Evolutionary conservation across 129 eudicot genomes (phyloP), one percentile per base, ranked within the genome.

Genomic region (Artemisia annua): DNA sequence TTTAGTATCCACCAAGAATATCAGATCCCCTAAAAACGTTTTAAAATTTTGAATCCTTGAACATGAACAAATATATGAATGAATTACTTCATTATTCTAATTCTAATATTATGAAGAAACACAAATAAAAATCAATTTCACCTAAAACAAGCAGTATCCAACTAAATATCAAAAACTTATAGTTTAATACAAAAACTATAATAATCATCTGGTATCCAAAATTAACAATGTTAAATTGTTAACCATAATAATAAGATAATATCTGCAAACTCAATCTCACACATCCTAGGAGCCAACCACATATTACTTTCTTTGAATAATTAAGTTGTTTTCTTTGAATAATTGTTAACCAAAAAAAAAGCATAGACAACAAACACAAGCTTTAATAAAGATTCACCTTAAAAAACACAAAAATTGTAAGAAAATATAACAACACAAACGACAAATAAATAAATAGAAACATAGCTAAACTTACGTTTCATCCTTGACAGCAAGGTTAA

Each of bases 401-500:
- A 0, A 43, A 67, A 66, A 15, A 19, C 18, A 54, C 61, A 14
- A 17, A 53, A 20, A 65, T 70, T 3, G 1, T 53, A 13, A 14
- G 26, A 22, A 60, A 60, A 60, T 13, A 12, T 26, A 11, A 4
- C 13, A 60, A 22, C 9, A 3, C 32, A 28, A 28, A 59, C 24
- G 11, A 11, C 5, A 18, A 9, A 22, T 57, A 57, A 11, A 24
- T 24, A 59, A 22, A 22, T 60, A 50, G 62, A 7, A 11, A 32
- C 7, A 16, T 10, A 54, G 43, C 6, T 2, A n/a, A 39, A 73
- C 92, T 61, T 76, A 95, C 99, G 64, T 75, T 86, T 91, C 96
- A 51, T 95, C 96, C 60, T 95, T 95, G 58, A 95, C 99, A 20
- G 99, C 97, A 60, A 95, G 97, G 39, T 95, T 95, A 61, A 95